A percentile compares a stretch with the other conserved stretches of the same genome.
phyloP scores from a whole-genome alignment of 169 alveolate species.

The Cystoisospora suis region DNA sequence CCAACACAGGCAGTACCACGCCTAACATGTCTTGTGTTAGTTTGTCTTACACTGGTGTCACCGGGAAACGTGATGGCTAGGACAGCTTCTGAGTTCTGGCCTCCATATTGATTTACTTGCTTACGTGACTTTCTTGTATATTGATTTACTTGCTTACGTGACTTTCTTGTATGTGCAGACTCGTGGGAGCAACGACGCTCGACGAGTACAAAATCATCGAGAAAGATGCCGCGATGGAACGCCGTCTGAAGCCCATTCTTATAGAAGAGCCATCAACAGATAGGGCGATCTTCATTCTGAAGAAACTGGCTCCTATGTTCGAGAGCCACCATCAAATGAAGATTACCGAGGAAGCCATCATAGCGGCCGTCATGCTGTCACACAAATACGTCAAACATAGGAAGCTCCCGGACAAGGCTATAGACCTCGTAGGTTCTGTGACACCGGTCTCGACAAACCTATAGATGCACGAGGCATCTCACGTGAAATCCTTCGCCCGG shows the following conservation, averaged over 20 bases:
- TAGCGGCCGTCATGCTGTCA: conserved; percentile 78
- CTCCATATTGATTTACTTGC: not conserved
- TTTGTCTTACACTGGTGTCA: not conserved
- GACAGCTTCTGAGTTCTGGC: no score
- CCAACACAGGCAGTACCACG: no score
- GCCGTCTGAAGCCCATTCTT: conserved; percentile 88
- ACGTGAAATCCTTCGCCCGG: no score
- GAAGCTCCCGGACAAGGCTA: conserved; percentile 85
- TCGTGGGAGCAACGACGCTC: conserved; percentile 88
- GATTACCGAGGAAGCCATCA: conserved; percentile 81
- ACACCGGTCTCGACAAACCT: not conserved
- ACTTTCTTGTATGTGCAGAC: not conserved
- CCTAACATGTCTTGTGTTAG: not conserved
- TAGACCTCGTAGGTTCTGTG: conserved; percentile 72
- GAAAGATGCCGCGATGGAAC: conserved; percentile 89
- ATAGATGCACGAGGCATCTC: no score
- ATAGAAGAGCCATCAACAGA: conserved; percentile 85
- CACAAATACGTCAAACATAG: conserved; percentile 83
- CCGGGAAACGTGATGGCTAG: not conserved
- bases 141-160: not conserved
- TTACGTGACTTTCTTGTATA: not conserved
- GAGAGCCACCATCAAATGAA: conserved; percentile 81
- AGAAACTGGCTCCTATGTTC: conserved; percentile 67
- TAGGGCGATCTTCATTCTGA: conserved; percentile 76
- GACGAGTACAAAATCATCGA: conserved; percentile 89